Conservation (phyloP, 495 filamentous ascomycete species). For the Tuber calosporum region DNA sequence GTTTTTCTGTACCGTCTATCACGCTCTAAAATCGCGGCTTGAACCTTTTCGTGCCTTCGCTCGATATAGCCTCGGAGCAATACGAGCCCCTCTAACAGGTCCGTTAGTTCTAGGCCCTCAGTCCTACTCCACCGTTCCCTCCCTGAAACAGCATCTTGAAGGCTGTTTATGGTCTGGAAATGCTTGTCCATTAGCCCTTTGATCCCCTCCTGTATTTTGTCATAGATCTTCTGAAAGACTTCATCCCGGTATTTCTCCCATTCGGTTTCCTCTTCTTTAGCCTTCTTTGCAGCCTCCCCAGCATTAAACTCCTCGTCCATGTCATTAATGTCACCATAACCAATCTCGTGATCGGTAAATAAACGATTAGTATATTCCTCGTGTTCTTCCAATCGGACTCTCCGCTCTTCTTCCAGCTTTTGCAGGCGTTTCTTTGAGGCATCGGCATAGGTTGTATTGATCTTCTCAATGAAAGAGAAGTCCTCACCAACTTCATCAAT, state of each 20-base stretch:
- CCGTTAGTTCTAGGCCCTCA: conserved; percentile 24
- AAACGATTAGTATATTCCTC: conserved; percentile 25
- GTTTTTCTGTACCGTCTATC: conserved; percentile 44
- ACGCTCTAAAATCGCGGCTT: conserved; percentile 41
- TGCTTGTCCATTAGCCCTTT: conserved; percentile 38
- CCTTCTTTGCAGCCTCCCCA: conserved; percentile 25
- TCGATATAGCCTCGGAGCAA: conserved; percentile 38
- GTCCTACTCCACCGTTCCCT: conserved; percentile 33
- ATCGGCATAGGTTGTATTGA: conserved; percentile 25
- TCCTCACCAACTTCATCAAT: conserved; percentile 34
- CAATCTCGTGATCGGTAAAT: conserved; percentile 36
- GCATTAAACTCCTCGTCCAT: conserved; percentile 37
- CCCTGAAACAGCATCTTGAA: conserved; percentile 22
- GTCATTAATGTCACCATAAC: conserved; percentile 37
- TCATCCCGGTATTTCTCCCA: conserved; percentile 35
- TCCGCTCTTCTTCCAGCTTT: conserved; percentile 28
- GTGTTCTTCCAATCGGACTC: conserved; percentile 29
- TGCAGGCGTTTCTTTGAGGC: conserved; percentile 21
- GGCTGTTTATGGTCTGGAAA: conserved; percentile 11
- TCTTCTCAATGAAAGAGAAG: conserved; percentile 38
- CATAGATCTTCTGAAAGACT: conserved; percentile 37
- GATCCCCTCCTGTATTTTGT: conserved; percentile 39
- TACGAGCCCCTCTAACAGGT: conserved; percentile 37
- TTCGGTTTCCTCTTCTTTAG: conserved; percentile 35
- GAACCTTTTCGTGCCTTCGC: conserved; percentile 41